phyloP scores from a whole-genome alignment of 2,329 filamentous ascomycete genomes.

The Ambrosiella xylebori region DNA sequence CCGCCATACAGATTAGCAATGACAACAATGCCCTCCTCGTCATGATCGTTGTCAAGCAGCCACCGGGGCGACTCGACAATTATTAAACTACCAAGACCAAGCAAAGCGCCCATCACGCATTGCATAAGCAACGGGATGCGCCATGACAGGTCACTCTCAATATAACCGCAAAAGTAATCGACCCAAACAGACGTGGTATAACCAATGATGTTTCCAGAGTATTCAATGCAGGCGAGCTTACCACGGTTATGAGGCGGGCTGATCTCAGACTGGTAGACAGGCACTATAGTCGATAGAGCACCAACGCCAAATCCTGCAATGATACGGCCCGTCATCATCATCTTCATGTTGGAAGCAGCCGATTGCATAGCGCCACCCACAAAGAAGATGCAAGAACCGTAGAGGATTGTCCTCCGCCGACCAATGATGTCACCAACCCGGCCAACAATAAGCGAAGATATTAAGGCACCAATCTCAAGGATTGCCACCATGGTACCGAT shows the following conservation, averaged over 20 bases:
- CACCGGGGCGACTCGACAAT: constrained; percentile 97
- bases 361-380: constrained; percentile 73
- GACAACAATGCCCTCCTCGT: constrained; percentile 95
- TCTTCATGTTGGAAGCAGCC: constrained; percentile 62
- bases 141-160: constrained; percentile 75
- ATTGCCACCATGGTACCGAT: constrained; percentile 97
- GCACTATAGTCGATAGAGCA: constrained; percentile 78
- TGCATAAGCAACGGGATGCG: constrained; percentile 80
- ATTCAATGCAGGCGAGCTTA: constrained; percentile 93
- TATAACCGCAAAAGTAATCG: constrained; percentile 90
- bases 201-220: constrained; percentile 89
- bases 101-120: constrained; percentile 77
- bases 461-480: constrained; percentile 80
- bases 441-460: constrained; percentile 74
- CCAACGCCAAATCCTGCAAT: constrained; percentile 76
- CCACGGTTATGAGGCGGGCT: constrained; percentile 92
- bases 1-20: constrained; percentile 95
- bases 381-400: constrained; percentile 79
- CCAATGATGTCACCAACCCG: constrained; percentile 84
- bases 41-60: constrained; percentile 93
- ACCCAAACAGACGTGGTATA: constrained; percentile 97
- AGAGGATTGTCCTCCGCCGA: constrained; percentile 75
- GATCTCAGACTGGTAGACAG: constrained; percentile 87
- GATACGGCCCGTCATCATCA: constrained; percentile 76
- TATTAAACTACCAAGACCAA: constrained; percentile 71